Percentiles rank a stretch among this genome's conserved stretches.
These are phyloP conservation scores for Nevesoporus exiguus DNA, from an alignment of 768 basidiomycete genomes.

Conservation along the genomic window DNA sequence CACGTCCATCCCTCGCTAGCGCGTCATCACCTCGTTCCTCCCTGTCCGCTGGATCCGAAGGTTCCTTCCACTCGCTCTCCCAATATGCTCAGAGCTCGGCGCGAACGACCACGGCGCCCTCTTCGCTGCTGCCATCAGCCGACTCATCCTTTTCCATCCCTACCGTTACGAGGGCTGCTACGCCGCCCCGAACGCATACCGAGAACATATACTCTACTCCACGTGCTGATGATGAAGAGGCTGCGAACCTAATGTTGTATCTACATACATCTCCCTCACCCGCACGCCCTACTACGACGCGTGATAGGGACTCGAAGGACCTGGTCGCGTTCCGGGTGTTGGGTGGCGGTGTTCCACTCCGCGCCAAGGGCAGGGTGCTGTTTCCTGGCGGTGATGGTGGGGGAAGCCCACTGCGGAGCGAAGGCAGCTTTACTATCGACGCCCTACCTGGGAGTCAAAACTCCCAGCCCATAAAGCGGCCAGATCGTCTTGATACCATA, in stretches of 20 bases:
- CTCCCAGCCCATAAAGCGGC: conserved; percentile 21
- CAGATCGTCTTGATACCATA: conserved; percentile 16
- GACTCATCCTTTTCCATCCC: conserved; percentile 37
- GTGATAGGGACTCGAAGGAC: conserved; percentile 47
- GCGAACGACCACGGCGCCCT: conserved; percentile 43
- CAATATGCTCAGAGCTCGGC: conserved; percentile 69
- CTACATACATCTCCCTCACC: conserved; percentile 85
- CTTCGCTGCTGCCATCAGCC: conserved; percentile 38
- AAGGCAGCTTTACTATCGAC: conserved; percentile 25
- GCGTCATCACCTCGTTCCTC: conserved; percentile 70
- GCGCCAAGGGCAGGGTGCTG: conserved; percentile 65
- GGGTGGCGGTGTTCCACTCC: conserved; percentile 43
- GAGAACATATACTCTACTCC: conserved; percentile 43
- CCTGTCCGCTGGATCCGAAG: conserved; percentile 64
- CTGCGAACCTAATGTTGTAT: conserved; percentile 82
- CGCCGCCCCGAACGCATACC: conserved; percentile 33
- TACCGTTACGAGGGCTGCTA: conserved; percentile 25
- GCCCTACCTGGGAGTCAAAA: conserved; percentile 26
- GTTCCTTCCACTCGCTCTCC: conserved; percentile 58
- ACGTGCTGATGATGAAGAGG: conserved; percentile 69
- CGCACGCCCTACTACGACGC: conserved; percentile 53
- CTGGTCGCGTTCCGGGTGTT: conserved; percentile 55
- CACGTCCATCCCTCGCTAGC: conserved; percentile 59
- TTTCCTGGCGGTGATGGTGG: conserved; percentile 47
- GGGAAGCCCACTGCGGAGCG: conserved; percentile 27